phyloP scores from a whole-genome alignment of 2,329 filamentous ascomycete genomes.

The Beauveria rudraprayagi region DNA sequence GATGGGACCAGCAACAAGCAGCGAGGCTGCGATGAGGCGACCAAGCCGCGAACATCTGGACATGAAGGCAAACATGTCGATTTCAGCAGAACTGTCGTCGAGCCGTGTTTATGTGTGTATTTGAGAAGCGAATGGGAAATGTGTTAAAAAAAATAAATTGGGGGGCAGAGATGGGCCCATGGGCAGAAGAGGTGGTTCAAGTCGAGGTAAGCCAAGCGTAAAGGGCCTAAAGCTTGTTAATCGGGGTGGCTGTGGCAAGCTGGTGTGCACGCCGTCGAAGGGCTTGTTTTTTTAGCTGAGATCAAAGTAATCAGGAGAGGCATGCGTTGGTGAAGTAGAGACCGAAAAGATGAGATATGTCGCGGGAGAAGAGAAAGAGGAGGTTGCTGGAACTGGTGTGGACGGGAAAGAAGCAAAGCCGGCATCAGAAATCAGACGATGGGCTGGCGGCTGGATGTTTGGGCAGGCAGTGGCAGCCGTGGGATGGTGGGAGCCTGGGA shows the following conservation, averaged over 20 bases:
- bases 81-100: background rate
- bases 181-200: background rate
- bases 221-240: conserved; percentile 3
- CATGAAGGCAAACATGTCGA: background rate
- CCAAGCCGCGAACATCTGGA: background rate
- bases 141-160: background rate
- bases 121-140: background rate
- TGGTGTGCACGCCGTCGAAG: background rate
- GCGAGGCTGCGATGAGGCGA: background rate
- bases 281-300: background rate
- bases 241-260: background rate
- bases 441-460: too few species aligned
- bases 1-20: background rate
- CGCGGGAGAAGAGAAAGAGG: background rate
- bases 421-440: background rate
- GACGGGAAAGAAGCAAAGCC: conserved; percentile 1
- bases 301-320: background rate
- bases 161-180: background rate
- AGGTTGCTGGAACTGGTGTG: background rate
- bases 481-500: too few species aligned
- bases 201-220: background rate
- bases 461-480: too few species aligned
- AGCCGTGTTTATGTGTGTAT: background rate
- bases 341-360: background rate
- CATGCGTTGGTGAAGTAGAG: background rate